These are phyloP conservation scores for Funneliformis mosseae DNA, from an alignment of 192 early-diverging fungal genomes.

Conservation along the genomic window DNA sequence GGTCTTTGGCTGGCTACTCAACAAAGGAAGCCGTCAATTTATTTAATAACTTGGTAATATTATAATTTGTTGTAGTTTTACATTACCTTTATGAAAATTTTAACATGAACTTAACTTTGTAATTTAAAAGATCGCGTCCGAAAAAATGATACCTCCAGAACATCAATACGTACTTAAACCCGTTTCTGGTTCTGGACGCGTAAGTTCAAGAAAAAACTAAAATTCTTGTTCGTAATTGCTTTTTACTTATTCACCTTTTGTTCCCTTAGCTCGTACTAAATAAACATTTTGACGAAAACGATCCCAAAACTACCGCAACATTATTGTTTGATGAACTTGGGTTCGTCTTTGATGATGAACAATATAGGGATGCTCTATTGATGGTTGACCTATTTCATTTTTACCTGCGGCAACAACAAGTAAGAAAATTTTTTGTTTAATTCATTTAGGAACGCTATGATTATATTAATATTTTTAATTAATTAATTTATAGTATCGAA, in stretches of 20 bases:
- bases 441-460: too few species aligned
- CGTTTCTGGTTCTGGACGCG: constrained; percentile 85
- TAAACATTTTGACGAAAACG: constrained; percentile 61
- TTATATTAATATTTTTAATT: too few species aligned
- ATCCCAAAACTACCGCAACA: constrained; percentile 63
- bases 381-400: constrained; percentile 84
- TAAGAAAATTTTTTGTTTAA: constrained; percentile 24
- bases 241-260: neutral
- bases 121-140: constrained; percentile 60
- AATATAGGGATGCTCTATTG: constrained; percentile 80
- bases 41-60: constrained; percentile 49
- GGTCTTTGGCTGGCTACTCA: constrained; percentile 54
- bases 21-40: constrained; percentile 54
- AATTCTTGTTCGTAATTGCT: neutral
- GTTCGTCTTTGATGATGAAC: constrained; percentile 88
- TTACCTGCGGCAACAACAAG: constrained; percentile 74
- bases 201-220: constrained; percentile 30
- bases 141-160: constrained; percentile 57
- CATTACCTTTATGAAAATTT: neutral
- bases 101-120: constrained; percentile 3
- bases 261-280: constrained; percentile 65
- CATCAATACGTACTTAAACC: constrained; percentile 90
- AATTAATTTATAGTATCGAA: constrained; percentile 87
- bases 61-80: neutral
- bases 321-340: constrained; percentile 91